phyloP scores from a whole-genome alignment of 208 protist genomes.

The Acanthamoeba lenticulata region DNA sequence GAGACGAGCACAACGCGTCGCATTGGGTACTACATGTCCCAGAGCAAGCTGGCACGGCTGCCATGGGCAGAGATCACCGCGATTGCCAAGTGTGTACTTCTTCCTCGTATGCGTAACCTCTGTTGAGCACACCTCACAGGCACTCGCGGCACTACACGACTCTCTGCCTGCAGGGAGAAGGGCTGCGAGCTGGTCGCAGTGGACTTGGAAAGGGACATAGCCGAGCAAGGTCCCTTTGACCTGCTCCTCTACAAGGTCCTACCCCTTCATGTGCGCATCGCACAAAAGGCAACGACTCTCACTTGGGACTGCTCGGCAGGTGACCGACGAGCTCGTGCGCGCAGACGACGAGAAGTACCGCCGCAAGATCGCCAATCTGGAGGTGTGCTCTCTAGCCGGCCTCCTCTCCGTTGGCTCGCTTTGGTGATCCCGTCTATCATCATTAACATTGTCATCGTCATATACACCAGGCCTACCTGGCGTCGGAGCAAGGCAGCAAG shows the following conservation, averaged over 20 bases:
- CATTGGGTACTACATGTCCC: conserved; percentile 43
- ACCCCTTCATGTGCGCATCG: no score
- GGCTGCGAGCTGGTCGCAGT: neutral
- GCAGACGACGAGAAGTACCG: conserved; percentile 14
- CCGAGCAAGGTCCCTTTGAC: conserved; percentile 50
- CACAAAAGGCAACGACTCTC: no score
- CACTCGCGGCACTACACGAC: no score
- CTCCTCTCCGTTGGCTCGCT: no score
- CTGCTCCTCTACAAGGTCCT: conserved; percentile 57
- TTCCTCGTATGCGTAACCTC: neutral
- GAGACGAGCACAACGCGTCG: neutral
- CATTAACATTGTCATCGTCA: no score
- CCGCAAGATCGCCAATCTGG: conserved; percentile 35
- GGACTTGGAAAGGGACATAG: neutral
- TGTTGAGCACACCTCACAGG: no score
- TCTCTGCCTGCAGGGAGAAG: neutral
- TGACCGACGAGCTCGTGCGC: conserved; percentile 55
- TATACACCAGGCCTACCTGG: neutral
- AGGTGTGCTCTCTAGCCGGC: no score
- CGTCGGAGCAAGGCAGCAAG: neutral
- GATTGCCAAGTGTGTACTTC: neutral
- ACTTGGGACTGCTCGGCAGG: no score
- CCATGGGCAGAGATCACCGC: conserved; percentile 34
- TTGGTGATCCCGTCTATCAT: neutral
- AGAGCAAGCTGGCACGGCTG: conserved; percentile 7